Base-by-base conservation (phyloP, 1,139 yeast genomes). In the Pichia sp. region DNA sequence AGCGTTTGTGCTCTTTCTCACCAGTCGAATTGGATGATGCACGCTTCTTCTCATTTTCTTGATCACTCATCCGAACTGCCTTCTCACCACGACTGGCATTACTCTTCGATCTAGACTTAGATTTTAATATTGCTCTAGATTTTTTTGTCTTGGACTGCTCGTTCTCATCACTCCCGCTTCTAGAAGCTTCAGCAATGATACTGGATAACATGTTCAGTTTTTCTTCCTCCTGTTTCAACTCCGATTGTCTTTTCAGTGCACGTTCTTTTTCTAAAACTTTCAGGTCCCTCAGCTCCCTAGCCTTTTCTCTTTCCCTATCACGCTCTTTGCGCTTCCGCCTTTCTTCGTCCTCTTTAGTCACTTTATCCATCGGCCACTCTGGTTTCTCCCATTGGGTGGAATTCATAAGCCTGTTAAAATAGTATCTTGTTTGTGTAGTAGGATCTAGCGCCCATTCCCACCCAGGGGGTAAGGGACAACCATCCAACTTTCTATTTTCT, bases 341-440 rank as follows among this genome's bases (percentile, higher is more conserved):
- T 47, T 53, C 67, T 8, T 61, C 64, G 6, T 53, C 56, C 3
- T 49, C 50, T 5, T 19, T 31, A 15, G 8, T 11, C 1, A 36
- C 41, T 36, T 36, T 36, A 15, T 36, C 41, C 16, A 36, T n/a
- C 41, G 45, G 8, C 61, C 61, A 55, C 43, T 58, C 61, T 1
- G 90, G 90, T 51, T 71, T 71, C 13, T 80, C 84, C 92, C 93
- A 86, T 51, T 77, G 77, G 1, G 84, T 77, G 19, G 72, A 62
- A 46, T 75, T 74, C 44, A 73, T 68, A 16, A 67, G 73, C 45
- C 78, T 69, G 64, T 85, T 79, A 70, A 74, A 85, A 66, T 80
- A 87, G 66, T 85, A 86, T 5, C 65, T 65, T 7, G 68, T 68
- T 19, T 70, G 67, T 2, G 80, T 66, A 42, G 65, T 68, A 26